These are phyloP conservation scores for Samsoniella hepiali DNA, from an alignment of 2,329 filamentous ascomycete species.

Conservation along the genomic window DNA sequence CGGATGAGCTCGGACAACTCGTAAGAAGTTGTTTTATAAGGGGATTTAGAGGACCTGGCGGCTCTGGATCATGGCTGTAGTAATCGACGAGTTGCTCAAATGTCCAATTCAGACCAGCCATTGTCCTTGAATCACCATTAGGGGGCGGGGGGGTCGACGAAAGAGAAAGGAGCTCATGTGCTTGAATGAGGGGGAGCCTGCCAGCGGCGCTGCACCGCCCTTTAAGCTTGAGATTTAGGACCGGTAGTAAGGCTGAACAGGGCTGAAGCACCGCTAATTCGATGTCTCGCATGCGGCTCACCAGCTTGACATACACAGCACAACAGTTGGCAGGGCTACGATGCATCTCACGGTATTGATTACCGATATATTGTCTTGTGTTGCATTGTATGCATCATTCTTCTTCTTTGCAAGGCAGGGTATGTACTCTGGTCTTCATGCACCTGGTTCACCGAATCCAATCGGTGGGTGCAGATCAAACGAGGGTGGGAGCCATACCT, in stretches of 20 bases:
- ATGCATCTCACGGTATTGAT: no score
- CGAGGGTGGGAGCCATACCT: no score
- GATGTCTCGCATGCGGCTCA: background rate
- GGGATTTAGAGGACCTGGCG: conserved; percentile 17
- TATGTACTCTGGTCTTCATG: no score
- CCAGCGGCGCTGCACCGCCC: no score
- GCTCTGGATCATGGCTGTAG: background rate
- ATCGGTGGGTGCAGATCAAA: no score
- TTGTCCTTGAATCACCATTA: background rate
- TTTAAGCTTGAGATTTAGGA: background rate
- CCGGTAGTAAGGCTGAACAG: background rate
- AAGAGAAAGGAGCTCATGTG: background rate
- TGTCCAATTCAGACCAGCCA: conserved; percentile 9
- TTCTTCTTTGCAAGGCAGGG: no score
- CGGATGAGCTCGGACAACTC: conserved; percentile 18
- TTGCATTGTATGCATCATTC: no score
- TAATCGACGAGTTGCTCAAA: background rate
- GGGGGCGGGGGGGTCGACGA: no score
- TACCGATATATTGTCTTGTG: no score
- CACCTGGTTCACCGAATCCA: no score
- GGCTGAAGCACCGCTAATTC: background rate
- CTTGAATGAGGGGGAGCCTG: background rate
- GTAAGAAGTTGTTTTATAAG: conserved; percentile 19
- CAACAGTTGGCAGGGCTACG: no score
- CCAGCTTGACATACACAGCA: no score